These are phyloP conservation scores for Amanita subjunquillea DNA, from an alignment of 768 basidiomycete species.

Conservation along the genomic window DNA sequence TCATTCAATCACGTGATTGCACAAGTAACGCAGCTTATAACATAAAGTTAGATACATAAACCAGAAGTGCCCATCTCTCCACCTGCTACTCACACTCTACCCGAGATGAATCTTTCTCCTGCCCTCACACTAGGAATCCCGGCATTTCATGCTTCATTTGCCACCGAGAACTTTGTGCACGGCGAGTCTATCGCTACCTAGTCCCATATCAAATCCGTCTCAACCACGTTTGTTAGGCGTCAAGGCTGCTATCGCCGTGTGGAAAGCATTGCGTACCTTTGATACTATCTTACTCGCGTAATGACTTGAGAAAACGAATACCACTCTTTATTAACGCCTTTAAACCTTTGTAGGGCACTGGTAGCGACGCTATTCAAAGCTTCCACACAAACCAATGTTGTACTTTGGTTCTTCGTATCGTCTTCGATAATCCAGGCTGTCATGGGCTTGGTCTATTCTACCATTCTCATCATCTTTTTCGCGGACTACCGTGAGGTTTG, in stretches of 20 bases:
- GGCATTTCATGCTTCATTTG: background rate
- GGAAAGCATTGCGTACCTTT: background rate
- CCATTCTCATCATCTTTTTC: constrained; percentile 2
- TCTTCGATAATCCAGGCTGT: background rate
- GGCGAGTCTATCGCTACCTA: background rate
- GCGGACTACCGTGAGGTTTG: background rate
- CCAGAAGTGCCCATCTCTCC: no score
- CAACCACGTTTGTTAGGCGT: background rate
- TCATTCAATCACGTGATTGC: no score
- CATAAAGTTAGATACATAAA: no score
- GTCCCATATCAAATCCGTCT: background rate
- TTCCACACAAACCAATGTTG: background rate
- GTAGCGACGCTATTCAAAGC: background rate
- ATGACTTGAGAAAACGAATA: background rate
- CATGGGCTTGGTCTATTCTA: background rate
- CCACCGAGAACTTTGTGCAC: background rate
- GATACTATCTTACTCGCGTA: background rate
- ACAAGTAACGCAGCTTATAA: no score
- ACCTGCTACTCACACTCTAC: no score
- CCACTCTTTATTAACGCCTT: background rate
- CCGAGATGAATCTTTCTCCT: background rate
- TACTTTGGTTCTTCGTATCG: background rate
- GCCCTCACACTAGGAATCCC: background rate
- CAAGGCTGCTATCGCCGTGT: background rate
- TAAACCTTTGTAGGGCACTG: background rate